Percentiles rank a stretch among this genome's conserved stretches.
phyloP scores from a whole-genome alignment of 129 eudicot species.

The Flaveria robusta region DNA sequence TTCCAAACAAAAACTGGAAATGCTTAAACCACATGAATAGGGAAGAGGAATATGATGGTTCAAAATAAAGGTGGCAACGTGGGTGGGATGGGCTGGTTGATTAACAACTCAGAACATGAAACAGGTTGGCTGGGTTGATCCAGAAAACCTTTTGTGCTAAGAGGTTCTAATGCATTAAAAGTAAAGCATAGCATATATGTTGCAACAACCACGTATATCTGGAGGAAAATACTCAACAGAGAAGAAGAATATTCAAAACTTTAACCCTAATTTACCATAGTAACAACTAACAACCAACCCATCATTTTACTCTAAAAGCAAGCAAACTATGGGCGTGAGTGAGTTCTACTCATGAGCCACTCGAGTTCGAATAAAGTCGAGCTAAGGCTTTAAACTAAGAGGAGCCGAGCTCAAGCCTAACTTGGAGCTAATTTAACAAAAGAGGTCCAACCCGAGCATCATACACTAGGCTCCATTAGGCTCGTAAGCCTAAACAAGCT shows the following conservation, averaged over 20 bases:
- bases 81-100: not conserved
- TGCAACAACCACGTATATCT: not conserved
- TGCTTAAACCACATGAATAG: not conserved
- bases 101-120: not conserved
- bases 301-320: not conserved
- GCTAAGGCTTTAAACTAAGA: no score
- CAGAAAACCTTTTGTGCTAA: not conserved
- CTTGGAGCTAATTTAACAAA: not conserved
- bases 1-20: not conserved
- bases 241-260: no score
- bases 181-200: not conserved
- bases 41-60: not conserved
- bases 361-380: no score
- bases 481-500: no score
- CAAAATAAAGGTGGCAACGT: not conserved
- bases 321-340: not conserved
- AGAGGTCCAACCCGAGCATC: not conserved
- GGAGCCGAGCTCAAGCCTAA: not conserved
- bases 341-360: not conserved
- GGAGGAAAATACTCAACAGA: not conserved
- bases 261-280: not conserved
- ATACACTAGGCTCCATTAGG: no score
- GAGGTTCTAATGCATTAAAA: slow-evolving; percentile 1
- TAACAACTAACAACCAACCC: not conserved
- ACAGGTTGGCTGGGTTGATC: no score